phyloP scores from a whole-genome alignment of 345 rosid species.

The Anacardium occidentale region DNA sequence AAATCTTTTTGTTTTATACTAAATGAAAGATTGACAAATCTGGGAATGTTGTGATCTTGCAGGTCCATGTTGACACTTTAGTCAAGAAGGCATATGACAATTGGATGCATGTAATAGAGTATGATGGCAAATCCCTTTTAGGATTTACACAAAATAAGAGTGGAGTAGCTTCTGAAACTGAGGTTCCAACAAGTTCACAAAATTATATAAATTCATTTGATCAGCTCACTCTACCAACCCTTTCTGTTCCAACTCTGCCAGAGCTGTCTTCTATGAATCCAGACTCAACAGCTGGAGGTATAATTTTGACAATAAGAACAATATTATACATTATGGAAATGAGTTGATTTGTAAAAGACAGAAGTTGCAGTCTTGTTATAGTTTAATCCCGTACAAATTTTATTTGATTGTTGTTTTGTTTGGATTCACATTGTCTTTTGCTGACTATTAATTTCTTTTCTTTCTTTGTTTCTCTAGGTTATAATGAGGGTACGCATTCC shows the following conservation, averaged over 20 bases:
- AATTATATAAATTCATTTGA: conserved; percentile 43
- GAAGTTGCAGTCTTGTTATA: too few species aligned
- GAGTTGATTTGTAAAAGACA: not conserved
- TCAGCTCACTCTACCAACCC: conserved; percentile 34
- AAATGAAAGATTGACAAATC: conserved; percentile 2
- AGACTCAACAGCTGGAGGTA: conserved; percentile 60
- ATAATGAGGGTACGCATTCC: conserved; percentile 40
- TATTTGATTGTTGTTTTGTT: too few species aligned
- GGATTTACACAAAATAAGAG: conserved; percentile 48
- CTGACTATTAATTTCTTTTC: conserved; percentile 10
- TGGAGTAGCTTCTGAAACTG: conserved; percentile 31
- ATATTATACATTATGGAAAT: not conserved
- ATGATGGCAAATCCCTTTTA: conserved; percentile 77
- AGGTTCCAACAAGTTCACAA: conserved; percentile 27
- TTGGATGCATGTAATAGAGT: conserved; percentile 86
- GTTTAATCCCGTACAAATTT: too few species aligned
- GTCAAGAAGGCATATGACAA: conserved; percentile 97
- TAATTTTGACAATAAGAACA: not conserved
- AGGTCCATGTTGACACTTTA: conserved; percentile 77
- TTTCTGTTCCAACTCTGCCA: conserved; percentile 45
- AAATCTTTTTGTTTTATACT: not conserved
- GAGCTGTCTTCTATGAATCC: conserved; percentile 58
- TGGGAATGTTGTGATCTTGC: conserved; percentile 17
- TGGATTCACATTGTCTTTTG: not conserved
- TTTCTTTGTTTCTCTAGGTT: conserved; percentile 33